phyloP scores from a whole-genome alignment of 495 filamentous ascomycete genomes.

The Hyaloscypha variabilis region DNA sequence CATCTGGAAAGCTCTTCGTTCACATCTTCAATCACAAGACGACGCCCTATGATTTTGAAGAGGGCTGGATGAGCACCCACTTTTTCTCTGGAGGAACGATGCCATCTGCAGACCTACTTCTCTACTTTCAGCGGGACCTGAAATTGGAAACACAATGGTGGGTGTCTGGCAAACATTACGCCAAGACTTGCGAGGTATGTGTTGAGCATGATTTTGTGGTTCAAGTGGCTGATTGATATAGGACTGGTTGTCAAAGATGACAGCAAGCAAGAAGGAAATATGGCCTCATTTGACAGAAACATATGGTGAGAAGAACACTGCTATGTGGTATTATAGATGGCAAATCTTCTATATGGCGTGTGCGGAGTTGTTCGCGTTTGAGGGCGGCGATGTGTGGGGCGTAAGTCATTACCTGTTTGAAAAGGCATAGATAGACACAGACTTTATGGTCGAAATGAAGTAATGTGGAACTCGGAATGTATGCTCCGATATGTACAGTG shows the following conservation, averaged over 20 bases:
- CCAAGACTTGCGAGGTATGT: conserved; percentile 64
- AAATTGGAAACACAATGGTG: conserved; percentile 63
- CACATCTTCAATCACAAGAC: conserved; percentile 64
- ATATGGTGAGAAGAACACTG: conserved; percentile 56
- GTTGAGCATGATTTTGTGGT: neutral
- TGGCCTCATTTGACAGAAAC: conserved; percentile 62
- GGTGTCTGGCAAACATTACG: conserved; percentile 65
- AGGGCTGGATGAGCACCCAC: conserved; percentile 71
- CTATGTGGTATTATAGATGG: conserved; percentile 66
- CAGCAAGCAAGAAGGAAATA: conserved; percentile 51
- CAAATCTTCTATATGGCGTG: conserved; percentile 71
- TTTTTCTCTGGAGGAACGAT: conserved; percentile 75
- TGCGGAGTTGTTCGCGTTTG: conserved; percentile 64
- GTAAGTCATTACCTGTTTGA: conserved; percentile 64
- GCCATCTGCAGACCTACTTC: conserved; percentile 64
- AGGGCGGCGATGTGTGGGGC: conserved; percentile 65
- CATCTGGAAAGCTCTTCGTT: conserved; percentile 64
- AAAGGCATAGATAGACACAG: conserved; percentile 38
- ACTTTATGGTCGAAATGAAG: neutral
- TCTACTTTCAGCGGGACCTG: conserved; percentile 66
- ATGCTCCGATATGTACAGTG: conserved; percentile 16
- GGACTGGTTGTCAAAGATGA: conserved; percentile 62
- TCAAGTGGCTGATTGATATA: conserved; percentile 33
- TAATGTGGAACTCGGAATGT: neutral
- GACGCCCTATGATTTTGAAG: conserved; percentile 67